Percentiles rank a stretch among this genome's conserved stretches.
phyloP scores from a whole-genome alignment of 2,329 filamentous ascomycete genomes.

The Alternaria gansuensis region DNA sequence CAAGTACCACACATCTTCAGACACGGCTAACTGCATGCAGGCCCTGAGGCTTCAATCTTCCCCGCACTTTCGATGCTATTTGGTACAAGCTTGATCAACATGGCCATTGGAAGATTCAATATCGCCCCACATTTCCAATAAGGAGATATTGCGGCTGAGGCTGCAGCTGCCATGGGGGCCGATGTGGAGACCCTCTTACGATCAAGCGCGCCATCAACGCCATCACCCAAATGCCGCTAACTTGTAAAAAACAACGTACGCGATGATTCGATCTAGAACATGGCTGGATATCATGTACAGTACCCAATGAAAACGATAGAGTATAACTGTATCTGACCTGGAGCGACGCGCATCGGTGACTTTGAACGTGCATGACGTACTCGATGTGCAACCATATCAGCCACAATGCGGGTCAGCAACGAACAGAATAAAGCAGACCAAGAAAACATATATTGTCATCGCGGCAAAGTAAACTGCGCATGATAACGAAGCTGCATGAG shows the following conservation, averaged over 20 bases:
- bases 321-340: not conserved
- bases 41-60: not conserved
- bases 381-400: not conserved
- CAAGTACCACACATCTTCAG: not conserved
- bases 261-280: not conserved
- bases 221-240: not conserved
- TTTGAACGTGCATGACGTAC: not conserved
- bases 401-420: not conserved
- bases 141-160: slow-evolving; percentile 5
- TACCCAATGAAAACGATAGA: not conserved
- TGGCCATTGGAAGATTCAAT: not conserved
- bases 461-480: not conserved
- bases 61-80: not conserved
- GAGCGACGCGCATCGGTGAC: not conserved
- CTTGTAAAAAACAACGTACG: not conserved
- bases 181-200: not conserved
- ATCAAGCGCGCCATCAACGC: not conserved
- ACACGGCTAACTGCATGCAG: slow-evolving; percentile 2
- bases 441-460: not conserved
- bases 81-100: slow-evolving; percentile 2
- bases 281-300: not conserved
- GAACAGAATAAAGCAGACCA: not conserved
- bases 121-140: slow-evolving; percentile 5
- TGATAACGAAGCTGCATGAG: not conserved
- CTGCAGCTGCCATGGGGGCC: slow-evolving; percentile 1